Base-by-base conservation (phyloP, 306 rosid genomes). In the Castanopsis chinensis region DNA sequence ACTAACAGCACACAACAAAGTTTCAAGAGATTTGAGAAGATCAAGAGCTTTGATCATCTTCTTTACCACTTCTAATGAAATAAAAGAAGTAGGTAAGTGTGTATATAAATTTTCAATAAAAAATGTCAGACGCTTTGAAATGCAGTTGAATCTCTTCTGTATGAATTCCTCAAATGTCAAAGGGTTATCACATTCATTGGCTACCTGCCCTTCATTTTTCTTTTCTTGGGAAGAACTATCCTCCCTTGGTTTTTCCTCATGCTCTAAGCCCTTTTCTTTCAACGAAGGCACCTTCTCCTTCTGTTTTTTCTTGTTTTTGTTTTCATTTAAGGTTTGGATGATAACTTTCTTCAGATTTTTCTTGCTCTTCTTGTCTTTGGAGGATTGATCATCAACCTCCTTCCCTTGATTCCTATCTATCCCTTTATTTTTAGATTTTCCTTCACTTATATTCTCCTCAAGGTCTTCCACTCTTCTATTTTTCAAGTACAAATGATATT, bases 51-150 rank as follows among this genome's bases (percentile, higher is more conserved):
- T n/a, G 14, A 35, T 30, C 78, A 87, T 89, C 12, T 71, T 65
- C 63, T 69, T 83, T 49, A 27, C 83, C 58, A 23, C 51, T 25
- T 57, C 60, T 25, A 51, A 8, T n/a, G 90, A 68, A 76, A 86
- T 77, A 19, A 56, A 33, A 70, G 89, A 83, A 43, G 90, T 86
- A 25, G 90, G 93, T 12, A 87, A 76, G 69, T 90, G 91, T 30
- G 77, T 84, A 7, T 19, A 80, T 71, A 87, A 63, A 60, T 57
- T 73, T 71, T 43, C 73, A 41, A 68, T 56, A 70, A 19, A 63
- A 52, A 2, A 8, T 67, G 33, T 23, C 19, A 89, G 84, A 70
- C 60, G 6, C 78, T 71, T 33, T 55, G 23, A 65, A 12, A 71
- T 64, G 70, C 1, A 21, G 27, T 72, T 15, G 37, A 83, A 81